Percentiles rank a stretch among this genome's conserved stretches.
Conservation (phyloP, 2,329 filamentous ascomycete genomes). For the Exophiala bonariae region DNA sequence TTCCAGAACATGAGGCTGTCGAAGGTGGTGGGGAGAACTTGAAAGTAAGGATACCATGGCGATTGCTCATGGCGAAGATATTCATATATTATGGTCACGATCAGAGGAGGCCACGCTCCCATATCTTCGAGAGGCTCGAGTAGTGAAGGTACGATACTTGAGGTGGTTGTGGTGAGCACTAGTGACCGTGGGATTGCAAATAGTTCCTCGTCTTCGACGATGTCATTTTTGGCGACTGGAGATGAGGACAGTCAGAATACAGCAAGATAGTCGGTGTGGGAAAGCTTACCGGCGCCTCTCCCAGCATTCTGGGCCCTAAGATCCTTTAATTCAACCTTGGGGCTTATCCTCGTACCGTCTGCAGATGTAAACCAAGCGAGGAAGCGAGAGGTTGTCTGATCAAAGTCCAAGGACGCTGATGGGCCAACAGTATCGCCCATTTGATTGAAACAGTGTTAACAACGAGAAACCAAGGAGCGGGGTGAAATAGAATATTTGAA, state of each 20-base stretch:
- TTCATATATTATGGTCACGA: slow-evolving; percentile 81
- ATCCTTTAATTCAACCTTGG: slow-evolving; percentile 60
- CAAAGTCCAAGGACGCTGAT: slow-evolving; percentile 34
- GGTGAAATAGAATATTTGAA: background rate
- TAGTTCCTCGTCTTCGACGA: slow-evolving; percentile 71
- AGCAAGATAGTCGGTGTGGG: slow-evolving; percentile 24
- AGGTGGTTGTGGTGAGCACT: slow-evolving; percentile 74
- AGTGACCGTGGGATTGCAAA: slow-evolving; percentile 74
- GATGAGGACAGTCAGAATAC: background rate
- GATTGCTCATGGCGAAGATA: slow-evolving; percentile 60
- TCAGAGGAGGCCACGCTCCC: slow-evolving; percentile 59
- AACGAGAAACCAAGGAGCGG: slow-evolving; percentile 2
- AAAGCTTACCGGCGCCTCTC: slow-evolving; percentile 59
- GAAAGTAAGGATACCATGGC: slow-evolving; percentile 75
- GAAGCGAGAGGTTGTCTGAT: slow-evolving; percentile 52
- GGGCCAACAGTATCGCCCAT: slow-evolving; percentile 4
- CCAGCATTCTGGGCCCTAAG: slow-evolving; percentile 57
- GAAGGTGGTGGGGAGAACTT: slow-evolving; percentile 69
- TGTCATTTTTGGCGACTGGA: slow-evolving; percentile 63
- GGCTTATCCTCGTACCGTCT: slow-evolving; percentile 55
- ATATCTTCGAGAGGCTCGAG: slow-evolving; percentile 54
- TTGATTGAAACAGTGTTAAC: slow-evolving; percentile 22
- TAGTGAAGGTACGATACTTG: slow-evolving; percentile 61
- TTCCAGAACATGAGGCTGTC: slow-evolving; percentile 92
- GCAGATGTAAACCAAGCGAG: slow-evolving; percentile 56